phyloP scores from a whole-genome alignment of 2,329 filamentous ascomycete species.

The Sclerotinia spermophila region DNA sequence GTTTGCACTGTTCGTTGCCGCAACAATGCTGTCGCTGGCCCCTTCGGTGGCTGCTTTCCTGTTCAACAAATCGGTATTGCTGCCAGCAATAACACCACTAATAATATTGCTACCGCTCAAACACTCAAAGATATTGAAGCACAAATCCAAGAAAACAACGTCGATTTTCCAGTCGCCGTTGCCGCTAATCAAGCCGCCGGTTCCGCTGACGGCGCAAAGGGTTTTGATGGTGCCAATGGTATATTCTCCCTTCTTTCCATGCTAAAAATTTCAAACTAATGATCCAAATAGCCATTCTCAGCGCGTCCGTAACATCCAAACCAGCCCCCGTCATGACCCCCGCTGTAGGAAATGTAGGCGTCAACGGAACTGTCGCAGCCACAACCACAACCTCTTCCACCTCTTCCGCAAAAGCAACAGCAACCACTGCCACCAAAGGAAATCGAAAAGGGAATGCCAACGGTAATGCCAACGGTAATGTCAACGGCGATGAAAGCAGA shows the following conservation, averaged over 20 bases:
- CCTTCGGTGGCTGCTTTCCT: conserved; percentile 56
- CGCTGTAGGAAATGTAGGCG: conserved; percentile 3
- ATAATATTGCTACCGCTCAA: conserved; percentile 46
- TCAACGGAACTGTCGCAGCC: neutral
- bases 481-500: neutral
- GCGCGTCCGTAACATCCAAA: conserved; percentile 10
- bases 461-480: neutral
- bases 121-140: conserved; percentile 44
- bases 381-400: neutral
- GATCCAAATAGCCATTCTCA: conserved; percentile 6
- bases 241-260: neutral
- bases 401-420: neutral
- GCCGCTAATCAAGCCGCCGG: conserved; percentile 45
- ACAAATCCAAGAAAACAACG: conserved; percentile 50
- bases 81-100: conserved; percentile 43
- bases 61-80: conserved; percentile 51
- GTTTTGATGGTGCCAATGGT: conserved; percentile 36
- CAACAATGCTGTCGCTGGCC: conserved; percentile 54
- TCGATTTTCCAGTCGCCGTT: conserved; percentile 48
- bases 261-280: neutral
- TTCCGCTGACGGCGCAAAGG: conserved; percentile 33
- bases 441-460: neutral
- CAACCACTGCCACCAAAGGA: neutral
- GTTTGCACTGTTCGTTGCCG: conserved; percentile 57
- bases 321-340: conserved; percentile 8